Evolutionary conservation across 768 basidiomycete genomes (phyloP).

Genomic region (Termitomyces titanicus): DNA sequence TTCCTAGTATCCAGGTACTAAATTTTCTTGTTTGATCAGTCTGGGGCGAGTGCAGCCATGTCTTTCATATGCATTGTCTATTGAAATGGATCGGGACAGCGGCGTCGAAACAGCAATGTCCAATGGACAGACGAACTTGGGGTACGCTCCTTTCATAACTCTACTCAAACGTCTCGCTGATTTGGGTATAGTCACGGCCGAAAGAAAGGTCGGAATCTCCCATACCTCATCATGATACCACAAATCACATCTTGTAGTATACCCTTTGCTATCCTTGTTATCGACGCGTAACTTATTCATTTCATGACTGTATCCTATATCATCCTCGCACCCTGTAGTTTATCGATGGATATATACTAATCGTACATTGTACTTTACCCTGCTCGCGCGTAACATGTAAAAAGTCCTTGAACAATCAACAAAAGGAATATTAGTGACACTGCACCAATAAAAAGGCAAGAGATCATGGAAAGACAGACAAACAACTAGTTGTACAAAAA

Average conservation of each 20-base stretch:
- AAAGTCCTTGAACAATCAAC: slow-evolving; percentile 9
- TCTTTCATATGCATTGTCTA: slow-evolving; percentile 98
- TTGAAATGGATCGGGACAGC: slow-evolving; percentile 93
- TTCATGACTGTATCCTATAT: background rate
- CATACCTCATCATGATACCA: slow-evolving; percentile 5
- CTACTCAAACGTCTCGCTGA: background rate
- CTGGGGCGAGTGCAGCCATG: slow-evolving; percentile 96
- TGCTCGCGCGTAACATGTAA: slow-evolving; percentile 11
- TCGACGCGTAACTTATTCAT: slow-evolving; percentile 4
- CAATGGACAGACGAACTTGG: slow-evolving; percentile 96
- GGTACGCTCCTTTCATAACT: slow-evolving; percentile 44
- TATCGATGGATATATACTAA: slow-evolving; percentile 22
- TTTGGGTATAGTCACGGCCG: slow-evolving; percentile 42
- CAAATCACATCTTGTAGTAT: background rate
- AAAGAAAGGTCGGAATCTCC: slow-evolving; percentile 40
- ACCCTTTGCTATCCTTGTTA: slow-evolving; percentile 6
- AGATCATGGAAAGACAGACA: slow-evolving; percentile 4
- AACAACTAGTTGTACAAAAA: slow-evolving; percentile 2
- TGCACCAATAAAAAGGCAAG: slow-evolving; percentile 8
- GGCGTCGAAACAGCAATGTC: slow-evolving; percentile 92
- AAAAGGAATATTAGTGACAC: slow-evolving; percentile 8
- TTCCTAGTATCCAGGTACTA: background rate
- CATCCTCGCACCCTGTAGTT: slow-evolving; percentile 15
- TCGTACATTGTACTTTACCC: slow-evolving; percentile 26
- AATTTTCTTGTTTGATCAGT: slow-evolving; percentile 52